A percentile compares a stretch with the other conserved stretches of the same genome.
Conservation (phyloP, 148 eudicot species). For the Fagopyrum tataricum region DNA sequence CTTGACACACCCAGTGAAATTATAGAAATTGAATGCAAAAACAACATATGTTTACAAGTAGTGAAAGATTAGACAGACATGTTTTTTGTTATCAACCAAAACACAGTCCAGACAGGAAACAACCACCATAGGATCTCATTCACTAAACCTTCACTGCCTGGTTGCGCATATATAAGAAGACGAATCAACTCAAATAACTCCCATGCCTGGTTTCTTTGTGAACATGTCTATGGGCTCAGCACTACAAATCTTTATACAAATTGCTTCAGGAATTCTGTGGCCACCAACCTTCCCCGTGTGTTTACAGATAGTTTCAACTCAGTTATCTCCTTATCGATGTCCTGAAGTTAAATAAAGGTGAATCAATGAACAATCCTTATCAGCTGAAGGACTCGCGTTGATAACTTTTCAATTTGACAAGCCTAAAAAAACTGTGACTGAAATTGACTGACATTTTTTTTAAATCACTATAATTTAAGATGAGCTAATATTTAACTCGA, state of each 20-base stretch:
- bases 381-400: neutral
- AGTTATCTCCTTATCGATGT: conserved; percentile 89
- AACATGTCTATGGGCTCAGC: neutral
- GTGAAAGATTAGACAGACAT: neutral
- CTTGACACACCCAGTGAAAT: too few species aligned
- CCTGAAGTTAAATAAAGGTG: conserved; percentile 38
- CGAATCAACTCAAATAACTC: neutral
- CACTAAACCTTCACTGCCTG: neutral
- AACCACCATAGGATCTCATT: neutral
- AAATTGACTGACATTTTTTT: too few species aligned
- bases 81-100: neutral
- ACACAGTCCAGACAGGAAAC: neutral
- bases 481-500: neutral
- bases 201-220: neutral
- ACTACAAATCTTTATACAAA: conserved; percentile 20
- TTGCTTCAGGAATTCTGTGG: conserved; percentile 93
- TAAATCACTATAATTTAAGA: too few species aligned
- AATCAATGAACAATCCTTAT: neutral
- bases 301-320: conserved; percentile 86
- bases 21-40: neutral
- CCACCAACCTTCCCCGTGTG: conserved; percentile 95
- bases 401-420: neutral
- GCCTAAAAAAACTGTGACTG: too few species aligned
- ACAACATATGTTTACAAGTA: neutral
- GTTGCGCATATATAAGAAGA: neutral